Base-by-base conservation (phyloP, 78 protist species). In the Creolimax fragrantissima region DNA sequence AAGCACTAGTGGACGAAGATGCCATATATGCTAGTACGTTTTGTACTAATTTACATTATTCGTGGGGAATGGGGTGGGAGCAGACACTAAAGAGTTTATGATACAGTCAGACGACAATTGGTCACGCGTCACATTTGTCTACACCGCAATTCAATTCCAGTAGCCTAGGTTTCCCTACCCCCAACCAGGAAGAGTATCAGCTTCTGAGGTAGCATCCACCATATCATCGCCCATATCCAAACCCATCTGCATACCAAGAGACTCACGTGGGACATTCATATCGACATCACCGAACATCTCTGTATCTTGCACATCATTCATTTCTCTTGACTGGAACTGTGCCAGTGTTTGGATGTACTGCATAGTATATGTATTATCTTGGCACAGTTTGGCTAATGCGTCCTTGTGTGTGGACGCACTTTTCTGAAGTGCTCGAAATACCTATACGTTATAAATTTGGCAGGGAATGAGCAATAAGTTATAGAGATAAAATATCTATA, bases 371-470 rank as follows among this genome's bases (percentile, higher is more conserved):
- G 3, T 36, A 81, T 93, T 93, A 66, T 35, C 32, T n/a, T 89
- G n/a, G 58, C 94, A 90, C 47, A 90, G 2, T 2, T 3, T 5
- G 5, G 89, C 39, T 24, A 93, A 44, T 24, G 43, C 89, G 0
- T 93, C 92, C 44, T 58, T 39, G 42, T 90, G 92, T n/a, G 2
- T 2, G 35, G 88, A 39, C 39, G 44, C 39, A 37, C 92, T 44
- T 43, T 92, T 92, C 24, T 88, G 88, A 11, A 92, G 42, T 11
- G 90, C 88, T 24, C 88, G 91, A 3, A 92, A 58, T 58, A 58
- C 74, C 74, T 58, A 24, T 58, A 32, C n/a, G n/a, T n/a, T n/a
- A n/a, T n/a, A n/a, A 58, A n/a, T 44, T 5, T 35, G 58, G 47
- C 66, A 44, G 41, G 41, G 32, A 85, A 7, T 2, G 24, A 32